Percentiles rank a stretch among this genome's conserved stretches.
Evolutionary conservation across 2,329 filamentous ascomycete genomes (phyloP).

Genomic region (Phaeosphaeriaceae sp.): DNA sequence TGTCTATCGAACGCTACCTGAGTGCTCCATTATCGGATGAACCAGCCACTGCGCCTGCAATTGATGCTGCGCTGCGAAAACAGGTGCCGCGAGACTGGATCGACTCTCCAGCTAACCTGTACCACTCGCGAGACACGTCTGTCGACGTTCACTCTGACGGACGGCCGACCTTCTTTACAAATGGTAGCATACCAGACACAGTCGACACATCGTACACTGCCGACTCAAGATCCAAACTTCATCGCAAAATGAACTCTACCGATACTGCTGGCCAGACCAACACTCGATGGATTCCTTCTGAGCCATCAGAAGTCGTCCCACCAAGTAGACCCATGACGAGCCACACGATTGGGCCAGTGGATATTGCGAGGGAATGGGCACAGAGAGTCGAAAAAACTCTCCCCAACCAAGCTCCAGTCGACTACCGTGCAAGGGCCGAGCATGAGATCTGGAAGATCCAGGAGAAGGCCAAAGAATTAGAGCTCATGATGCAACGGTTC

Average conservation of each 20-base stretch:
- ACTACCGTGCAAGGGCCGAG: slow-evolving; percentile 24
- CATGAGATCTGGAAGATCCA: slow-evolving; percentile 26
- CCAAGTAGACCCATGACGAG: slow-evolving; percentile 24
- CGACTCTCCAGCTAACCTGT: neutral
- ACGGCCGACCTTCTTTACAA: slow-evolving; percentile 30
- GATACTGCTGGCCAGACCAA: slow-evolving; percentile 6
- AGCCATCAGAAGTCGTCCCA: slow-evolving; percentile 4
- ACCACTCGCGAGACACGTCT: slow-evolving; percentile 28
- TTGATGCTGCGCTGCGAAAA: slow-evolving; percentile 28
- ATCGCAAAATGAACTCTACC: slow-evolving; percentile 12
- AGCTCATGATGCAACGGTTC: slow-evolving; percentile 17
- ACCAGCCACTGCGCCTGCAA: slow-evolving; percentile 32
- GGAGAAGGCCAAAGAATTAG: slow-evolving; percentile 23
- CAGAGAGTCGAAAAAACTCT: slow-evolving; percentile 21
- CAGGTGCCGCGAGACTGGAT: slow-evolving; percentile 15
- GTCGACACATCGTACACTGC: slow-evolving; percentile 30
- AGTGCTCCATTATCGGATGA: slow-evolving; percentile 35
- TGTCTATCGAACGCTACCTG: slow-evolving; percentile 36
- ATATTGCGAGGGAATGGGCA: slow-evolving; percentile 27
- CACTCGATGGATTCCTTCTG: slow-evolving; percentile 3
- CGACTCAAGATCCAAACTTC: slow-evolving; percentile 14
- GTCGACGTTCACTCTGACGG: slow-evolving; percentile 31
- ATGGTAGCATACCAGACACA: slow-evolving; percentile 26
- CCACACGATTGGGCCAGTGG: slow-evolving; percentile 12
- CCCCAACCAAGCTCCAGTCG: slow-evolving; percentile 13